Evolutionary conservation across 331 rosid species (phyloP).

Genomic region (Cucumis variabilis): DNA sequence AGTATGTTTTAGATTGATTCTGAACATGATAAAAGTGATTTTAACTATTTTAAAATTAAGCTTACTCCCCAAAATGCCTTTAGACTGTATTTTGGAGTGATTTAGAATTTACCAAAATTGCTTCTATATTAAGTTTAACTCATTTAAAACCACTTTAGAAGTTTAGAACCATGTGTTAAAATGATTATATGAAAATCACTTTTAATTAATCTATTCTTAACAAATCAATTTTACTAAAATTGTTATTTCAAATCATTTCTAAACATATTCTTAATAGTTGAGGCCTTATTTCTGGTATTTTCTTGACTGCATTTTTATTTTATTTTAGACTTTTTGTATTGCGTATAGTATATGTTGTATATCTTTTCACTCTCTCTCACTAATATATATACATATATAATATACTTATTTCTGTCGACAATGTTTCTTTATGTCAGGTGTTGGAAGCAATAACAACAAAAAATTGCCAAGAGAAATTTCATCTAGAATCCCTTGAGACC

Average conservation of each 20-base stretch:
- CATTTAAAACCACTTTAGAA: neutral
- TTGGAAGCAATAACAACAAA: conserved; percentile 90
- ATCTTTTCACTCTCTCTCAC: neutral
- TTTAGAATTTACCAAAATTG: no score
- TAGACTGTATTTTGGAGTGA: no score
- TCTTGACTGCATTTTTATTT: neutral
- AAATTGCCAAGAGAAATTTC: conserved; percentile 67
- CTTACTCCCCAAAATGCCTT: no score
- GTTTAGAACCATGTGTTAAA: neutral
- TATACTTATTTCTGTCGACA: neutral
- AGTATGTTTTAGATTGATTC: no score
- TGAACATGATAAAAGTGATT: no score
- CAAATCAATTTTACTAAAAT: neutral
- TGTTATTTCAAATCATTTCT: neutral
- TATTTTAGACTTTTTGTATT: neutral
- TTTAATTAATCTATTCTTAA: neutral
- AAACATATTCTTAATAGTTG: neutral
- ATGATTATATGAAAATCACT: neutral
- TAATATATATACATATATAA: neutral
- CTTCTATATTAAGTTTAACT: no score
- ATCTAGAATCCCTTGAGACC: conserved; percentile 87
- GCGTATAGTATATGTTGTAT: neutral
- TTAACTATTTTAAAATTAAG: no score
- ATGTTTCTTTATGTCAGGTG: conserved; percentile 48
- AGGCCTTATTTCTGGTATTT: neutral